Evolutionary conservation across 164 flowering plant species (phyloP).

Genomic region (Vitis cinerea): DNA sequence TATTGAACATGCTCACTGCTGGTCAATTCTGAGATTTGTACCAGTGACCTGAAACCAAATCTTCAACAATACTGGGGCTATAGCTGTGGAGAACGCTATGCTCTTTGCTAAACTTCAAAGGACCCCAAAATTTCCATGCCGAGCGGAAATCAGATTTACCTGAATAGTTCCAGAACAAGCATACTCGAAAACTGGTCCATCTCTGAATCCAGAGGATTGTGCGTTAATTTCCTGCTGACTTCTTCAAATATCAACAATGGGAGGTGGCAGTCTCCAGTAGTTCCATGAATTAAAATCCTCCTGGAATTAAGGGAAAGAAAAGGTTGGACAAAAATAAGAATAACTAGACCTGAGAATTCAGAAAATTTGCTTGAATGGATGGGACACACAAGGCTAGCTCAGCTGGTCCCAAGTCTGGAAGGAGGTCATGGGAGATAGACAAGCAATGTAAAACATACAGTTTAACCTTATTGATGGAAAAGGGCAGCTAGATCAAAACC

Average conservation of each 20-base stretch:
- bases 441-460: not conserved
- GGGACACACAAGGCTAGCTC: not conserved
- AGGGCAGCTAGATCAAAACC: slow-evolving; percentile 38
- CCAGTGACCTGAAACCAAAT: too few species aligned
- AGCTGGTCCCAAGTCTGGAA: not conserved
- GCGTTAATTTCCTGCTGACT: slow-evolving; percentile 4
- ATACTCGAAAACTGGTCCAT: slow-evolving; percentile 2
- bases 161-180: slow-evolving; percentile 6
- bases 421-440: not conserved
- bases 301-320: slow-evolving; percentile 32
- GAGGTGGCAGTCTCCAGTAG: slow-evolving; percentile 82
- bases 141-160: slow-evolving; percentile 13
- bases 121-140: not conserved
- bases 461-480: not conserved
- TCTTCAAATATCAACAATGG: slow-evolving; percentile 41
- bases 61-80: too few species aligned
- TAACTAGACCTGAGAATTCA: too few species aligned
- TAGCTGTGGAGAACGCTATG: too few species aligned
- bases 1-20: too few species aligned
- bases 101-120: not conserved
- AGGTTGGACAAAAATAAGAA: not conserved
- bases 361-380: too few species aligned
- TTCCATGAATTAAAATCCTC: slow-evolving; percentile 96
- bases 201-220: slow-evolving; percentile 6
- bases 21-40: too few species aligned